Conservation (phyloP, 768 basidiomycete species). For the Auriscalpium vulgare region DNA sequence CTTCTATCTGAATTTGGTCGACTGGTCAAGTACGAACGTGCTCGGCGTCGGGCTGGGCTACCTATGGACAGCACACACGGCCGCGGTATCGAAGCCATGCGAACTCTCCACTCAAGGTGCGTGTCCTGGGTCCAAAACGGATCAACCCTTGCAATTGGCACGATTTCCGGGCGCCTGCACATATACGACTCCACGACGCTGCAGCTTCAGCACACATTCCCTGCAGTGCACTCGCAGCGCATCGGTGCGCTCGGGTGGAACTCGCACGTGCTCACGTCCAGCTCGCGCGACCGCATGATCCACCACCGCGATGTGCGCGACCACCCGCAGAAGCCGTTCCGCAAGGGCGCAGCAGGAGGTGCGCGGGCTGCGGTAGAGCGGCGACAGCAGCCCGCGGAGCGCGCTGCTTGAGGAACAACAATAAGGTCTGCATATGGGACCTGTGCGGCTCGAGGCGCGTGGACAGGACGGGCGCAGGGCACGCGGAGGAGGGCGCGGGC, state of each 20-base stretch:
- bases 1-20: constrained; percentile 96
- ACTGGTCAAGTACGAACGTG: constrained; percentile 94
- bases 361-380: constrained; percentile 91
- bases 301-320: constrained; percentile 91
- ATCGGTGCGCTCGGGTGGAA: constrained; percentile 97
- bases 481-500: constrained; percentile 22
- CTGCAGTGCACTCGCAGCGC: constrained; percentile 76
- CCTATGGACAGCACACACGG: constrained; percentile 94
- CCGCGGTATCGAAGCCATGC: constrained; percentile 85
- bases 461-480: constrained; percentile 16
- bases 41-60: constrained; percentile 93
- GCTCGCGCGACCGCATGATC: constrained; percentile 85
- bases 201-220: constrained; percentile 71
- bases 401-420: constrained; percentile 92
- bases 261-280: constrained; percentile 75
- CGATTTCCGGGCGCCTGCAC: constrained; percentile 79
- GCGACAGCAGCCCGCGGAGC: constrained; percentile 34
- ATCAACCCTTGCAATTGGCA: constrained; percentile 87
- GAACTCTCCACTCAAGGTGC: constrained; percentile 55
- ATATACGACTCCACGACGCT: constrained; percentile 88
- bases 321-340: constrained; percentile 52
- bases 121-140: constrained; percentile 94
- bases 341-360: constrained; percentile 83
- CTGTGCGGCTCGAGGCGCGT: constrained; percentile 54
- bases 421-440: constrained; percentile 98